These are phyloP conservation scores for Apiotrichum siamense DNA, from an alignment of 1,284 basidiomycete species.

Conservation along the genomic window DNA sequence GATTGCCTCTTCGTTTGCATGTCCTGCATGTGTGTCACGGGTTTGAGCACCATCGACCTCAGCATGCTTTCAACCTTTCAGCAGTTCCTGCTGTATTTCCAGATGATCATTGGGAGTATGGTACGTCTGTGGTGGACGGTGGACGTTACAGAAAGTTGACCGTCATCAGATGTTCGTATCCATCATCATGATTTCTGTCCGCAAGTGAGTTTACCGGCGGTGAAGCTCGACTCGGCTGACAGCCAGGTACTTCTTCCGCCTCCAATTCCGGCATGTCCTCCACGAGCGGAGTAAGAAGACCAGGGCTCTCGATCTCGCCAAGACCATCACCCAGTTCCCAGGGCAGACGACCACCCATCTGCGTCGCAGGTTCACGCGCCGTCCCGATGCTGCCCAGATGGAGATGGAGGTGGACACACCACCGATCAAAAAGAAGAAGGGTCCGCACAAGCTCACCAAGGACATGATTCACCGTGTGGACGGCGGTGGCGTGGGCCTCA, in stretches of 20 bases:
- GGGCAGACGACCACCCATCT: slow-evolving; percentile 21
- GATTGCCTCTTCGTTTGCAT: slow-evolving; percentile 51
- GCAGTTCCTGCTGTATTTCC: slow-evolving; percentile 49
- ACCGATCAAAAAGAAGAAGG: slow-evolving; percentile 33
- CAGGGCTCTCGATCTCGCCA: slow-evolving; percentile 21
- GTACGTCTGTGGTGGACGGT: slow-evolving; percentile 24
- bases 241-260: slow-evolving; percentile 64
- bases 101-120: slow-evolving; percentile 45
- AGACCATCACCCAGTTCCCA: slow-evolving; percentile 31
- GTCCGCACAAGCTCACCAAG: slow-evolving; percentile 52
- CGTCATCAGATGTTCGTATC: slow-evolving; percentile 37
- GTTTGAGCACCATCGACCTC: slow-evolving; percentile 50
- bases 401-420: not conserved
- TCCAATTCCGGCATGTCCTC: slow-evolving; percentile 64
- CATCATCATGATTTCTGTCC: slow-evolving; percentile 46
- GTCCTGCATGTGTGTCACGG: slow-evolving; percentile 52
- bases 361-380: slow-evolving; percentile 24
- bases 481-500: slow-evolving; percentile 67
- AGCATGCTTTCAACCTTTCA: slow-evolving; percentile 49
- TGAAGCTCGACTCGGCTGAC: not conserved
- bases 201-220: slow-evolving; percentile 22
- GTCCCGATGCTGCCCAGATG: not conserved
- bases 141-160: not conserved
- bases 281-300: slow-evolving; percentile 45
- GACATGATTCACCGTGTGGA: slow-evolving; percentile 79